Conservation (phyloP, 805 yeast genomes). For the Cephaloascus fragrans region DNA sequence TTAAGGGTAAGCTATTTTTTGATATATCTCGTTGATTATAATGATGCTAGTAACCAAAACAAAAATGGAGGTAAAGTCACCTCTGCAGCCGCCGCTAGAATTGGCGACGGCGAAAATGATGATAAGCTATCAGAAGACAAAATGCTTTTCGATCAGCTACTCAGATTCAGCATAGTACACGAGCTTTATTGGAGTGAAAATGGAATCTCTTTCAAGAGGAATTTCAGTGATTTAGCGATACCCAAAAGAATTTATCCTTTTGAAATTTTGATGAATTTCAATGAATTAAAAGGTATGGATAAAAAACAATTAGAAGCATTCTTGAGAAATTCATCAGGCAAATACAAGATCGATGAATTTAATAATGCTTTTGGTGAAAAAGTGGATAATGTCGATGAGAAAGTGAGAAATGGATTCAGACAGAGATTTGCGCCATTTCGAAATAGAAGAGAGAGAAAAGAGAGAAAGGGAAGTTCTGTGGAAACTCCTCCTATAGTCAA, state of each 20-base stretch:
- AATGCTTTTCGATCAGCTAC: not conserved
- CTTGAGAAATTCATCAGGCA: no score
- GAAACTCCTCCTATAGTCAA: not conserved
- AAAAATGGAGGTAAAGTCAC: no score
- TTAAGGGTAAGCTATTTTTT: no score
- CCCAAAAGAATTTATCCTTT: not conserved
- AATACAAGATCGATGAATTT: conserved; percentile 1
- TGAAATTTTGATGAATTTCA: not conserved
- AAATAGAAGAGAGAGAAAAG: not conserved
- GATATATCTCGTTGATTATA: no score
- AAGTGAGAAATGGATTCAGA: not conserved
- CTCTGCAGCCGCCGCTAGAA: no score
- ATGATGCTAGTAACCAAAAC: no score
- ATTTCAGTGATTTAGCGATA: not conserved
- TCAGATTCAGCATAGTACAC: not conserved
- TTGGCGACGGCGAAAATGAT: not conserved
- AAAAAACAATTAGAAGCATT: not conserved
- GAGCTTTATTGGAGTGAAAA: not conserved
- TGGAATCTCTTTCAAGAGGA: not conserved
- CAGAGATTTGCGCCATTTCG: no score
- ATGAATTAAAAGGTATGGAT: not conserved
- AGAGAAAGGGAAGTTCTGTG: not conserved
- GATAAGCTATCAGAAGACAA: not conserved
- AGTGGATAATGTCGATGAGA: not conserved
- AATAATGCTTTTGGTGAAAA: conserved; percentile 15